Conservation (phyloP, 768 basidiomycete species). For the Coprinellus micaceus region DNA sequence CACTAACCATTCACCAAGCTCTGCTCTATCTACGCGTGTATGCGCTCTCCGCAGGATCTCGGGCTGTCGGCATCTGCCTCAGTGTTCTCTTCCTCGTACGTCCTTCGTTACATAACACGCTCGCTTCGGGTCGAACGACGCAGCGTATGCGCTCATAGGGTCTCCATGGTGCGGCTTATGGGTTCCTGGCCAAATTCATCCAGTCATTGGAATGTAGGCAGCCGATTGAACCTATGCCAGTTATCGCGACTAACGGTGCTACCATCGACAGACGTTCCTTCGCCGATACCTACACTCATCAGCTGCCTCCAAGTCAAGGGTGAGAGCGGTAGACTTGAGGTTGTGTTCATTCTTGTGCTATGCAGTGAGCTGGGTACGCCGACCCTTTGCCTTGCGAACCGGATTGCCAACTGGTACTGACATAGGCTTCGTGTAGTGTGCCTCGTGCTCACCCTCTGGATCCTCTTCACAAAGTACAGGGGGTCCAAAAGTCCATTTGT, state of each 20-base stretch:
- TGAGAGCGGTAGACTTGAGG: neutral
- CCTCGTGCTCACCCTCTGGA: neutral
- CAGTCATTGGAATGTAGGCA: neutral
- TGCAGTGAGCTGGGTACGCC: neutral
- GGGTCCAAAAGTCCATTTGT: neutral
- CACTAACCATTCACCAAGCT: neutral
- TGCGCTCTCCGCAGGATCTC: neutral
- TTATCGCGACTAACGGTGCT: too few relatives aligned
- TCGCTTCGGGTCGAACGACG: neutral
- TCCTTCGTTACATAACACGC: neutral
- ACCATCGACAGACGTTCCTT: neutral
- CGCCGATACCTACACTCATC: neutral
- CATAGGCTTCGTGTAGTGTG: neutral
- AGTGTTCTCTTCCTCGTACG: neutral
- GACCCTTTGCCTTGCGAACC: neutral
- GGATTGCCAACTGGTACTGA: neutral
- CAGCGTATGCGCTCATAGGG: neutral
- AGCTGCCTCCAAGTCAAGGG: neutral
- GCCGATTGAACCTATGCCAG: too few relatives aligned
- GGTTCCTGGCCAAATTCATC: neutral
- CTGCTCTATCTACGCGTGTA: neutral
- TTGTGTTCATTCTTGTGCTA: neutral
- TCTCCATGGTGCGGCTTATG: neutral
- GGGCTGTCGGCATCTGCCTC: neutral
- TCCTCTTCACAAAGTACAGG: neutral